phyloP scores from a whole-genome alignment of 2,329 filamentous ascomycete species.

The Sporothrix brasiliensis region DNA sequence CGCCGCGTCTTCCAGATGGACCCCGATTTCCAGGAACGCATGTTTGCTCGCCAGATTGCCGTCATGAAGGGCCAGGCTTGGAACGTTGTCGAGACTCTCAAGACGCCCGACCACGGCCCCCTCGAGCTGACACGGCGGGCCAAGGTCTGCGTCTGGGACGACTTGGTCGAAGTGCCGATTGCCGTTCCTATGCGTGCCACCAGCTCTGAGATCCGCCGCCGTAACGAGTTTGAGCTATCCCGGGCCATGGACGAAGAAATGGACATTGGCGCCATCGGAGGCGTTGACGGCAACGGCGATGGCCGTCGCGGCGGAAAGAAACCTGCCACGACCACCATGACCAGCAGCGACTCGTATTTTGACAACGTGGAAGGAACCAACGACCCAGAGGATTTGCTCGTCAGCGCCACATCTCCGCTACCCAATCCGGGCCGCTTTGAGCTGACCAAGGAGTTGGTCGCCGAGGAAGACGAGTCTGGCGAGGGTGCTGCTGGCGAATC shows the following conservation, averaged over 20 bases:
- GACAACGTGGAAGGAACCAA: slow-evolving; percentile 36
- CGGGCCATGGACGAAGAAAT: slow-evolving; percentile 75
- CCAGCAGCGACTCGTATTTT: slow-evolving; percentile 15
- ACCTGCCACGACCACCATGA: slow-evolving; percentile 12
- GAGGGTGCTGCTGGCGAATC: slow-evolving; percentile 1
- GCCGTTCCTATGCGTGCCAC: slow-evolving; percentile 86
- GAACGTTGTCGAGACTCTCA: slow-evolving; percentile 98
- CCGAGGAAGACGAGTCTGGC: slow-evolving; percentile 44
- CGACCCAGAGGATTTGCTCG: slow-evolving; percentile 67
- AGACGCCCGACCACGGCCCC: slow-evolving; percentile 87
- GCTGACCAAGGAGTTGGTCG: slow-evolving; percentile 54
- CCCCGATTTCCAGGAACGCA: slow-evolving; percentile 94
- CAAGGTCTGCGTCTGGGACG: slow-evolving; percentile 96
- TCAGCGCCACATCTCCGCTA: slow-evolving; percentile 63
- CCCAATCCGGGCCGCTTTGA: slow-evolving; percentile 78
- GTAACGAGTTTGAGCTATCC: slow-evolving; percentile 41
- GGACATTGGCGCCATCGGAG: slow-evolving; percentile 73
- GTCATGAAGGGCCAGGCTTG: slow-evolving; percentile 99
- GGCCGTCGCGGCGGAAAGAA: slow-evolving; percentile 43
- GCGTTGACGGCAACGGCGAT: not conserved
- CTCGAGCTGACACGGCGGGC: slow-evolving; percentile 85
- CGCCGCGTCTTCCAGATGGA: slow-evolving; percentile 89
- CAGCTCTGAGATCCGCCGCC: slow-evolving; percentile 79
- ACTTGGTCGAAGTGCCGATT: slow-evolving; percentile 92
- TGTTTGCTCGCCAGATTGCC: slow-evolving; percentile 97